Evolutionary conservation across 257 asterid species (phyloP), one percentile per base, ranked within the genome.

Genomic region (Vinca minor): DNA sequence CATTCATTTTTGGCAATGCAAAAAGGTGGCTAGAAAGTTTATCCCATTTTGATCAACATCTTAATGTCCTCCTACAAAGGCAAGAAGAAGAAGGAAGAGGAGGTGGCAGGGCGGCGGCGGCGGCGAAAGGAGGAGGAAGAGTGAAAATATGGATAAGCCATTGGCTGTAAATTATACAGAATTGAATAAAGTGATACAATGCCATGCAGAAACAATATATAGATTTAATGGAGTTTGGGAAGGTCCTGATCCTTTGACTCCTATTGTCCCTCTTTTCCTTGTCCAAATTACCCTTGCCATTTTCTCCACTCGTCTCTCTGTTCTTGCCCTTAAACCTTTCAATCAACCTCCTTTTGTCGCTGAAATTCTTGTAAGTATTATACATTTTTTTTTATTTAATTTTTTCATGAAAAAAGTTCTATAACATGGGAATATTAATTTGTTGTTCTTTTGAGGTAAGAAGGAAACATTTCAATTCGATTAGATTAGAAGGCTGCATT

Each of bases 211-310:
- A 26, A 87, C 85, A 14, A 84, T 93, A 62, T 89, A 82, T 70
- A 70, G 99, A 76, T 69, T 83, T 50, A 93, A 89, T 68, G 99
- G 99, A 4, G 87, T 93, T 10, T 93, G 99, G 99, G 96, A 89
- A 69, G 95, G 95, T 1, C 97, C 97, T 15, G 86, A 89, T 68
- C 99, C 99, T 5, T 75, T 87, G 57, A 69, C 80, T 1, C 97
- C 99, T 75, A 82, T 85, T 76, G 83, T 93, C 14, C 90, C 97
- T 70, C 95, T 89, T 79, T 89, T 93, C 81, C 74, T 93, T 68
- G 23, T 82, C 68, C 95, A 93, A 74, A 77, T 93, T 9, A 81
- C 87, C 0, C 8, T 85, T 12, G 83, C 96, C 54, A 80, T 93
- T 56, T 50, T 69, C 67, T 41, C 77, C 67, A 78, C 81, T 56